Base-by-base conservation (phyloP, 768 basidiomycete genomes). In the Tephrocybe sp. region DNA sequence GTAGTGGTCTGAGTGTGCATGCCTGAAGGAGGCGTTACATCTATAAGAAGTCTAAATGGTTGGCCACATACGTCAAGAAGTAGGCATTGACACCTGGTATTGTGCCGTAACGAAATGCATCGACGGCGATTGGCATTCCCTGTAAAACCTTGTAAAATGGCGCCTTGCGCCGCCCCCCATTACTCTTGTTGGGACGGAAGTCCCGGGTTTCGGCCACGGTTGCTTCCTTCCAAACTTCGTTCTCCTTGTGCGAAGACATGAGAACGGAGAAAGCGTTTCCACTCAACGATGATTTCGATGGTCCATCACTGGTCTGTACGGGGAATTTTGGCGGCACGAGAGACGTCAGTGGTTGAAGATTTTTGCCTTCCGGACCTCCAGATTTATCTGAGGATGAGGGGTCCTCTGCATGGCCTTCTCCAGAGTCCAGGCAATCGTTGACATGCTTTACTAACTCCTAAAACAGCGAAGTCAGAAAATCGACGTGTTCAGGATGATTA, bases 81-180 rank as follows among this genome's bases (percentile, higher is more conserved):
- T 98, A 98, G 0, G 94, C 90, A 24, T 82, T 89, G 21, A 98
- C 82, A 9, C 83, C 84, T 5, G 95, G 94, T 41, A 99, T 94
- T 22, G 77, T 75, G 5, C 96, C 97, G 64, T 98, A 99, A 30
- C 87, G 82, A 69, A 99, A 99, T 1, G 95, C 97, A 63, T 99
- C 97, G 0, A 99, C 97, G 13, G 96, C 93, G 21, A 99, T 89
- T 8, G 95, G 93, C 94, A 98, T 97, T 1, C 97, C 96, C 59
- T 92, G 89, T 57, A 98, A 64, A 19, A 93, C 80, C 70, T 98
- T 99, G 71, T 96, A 98, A 64, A 98, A 98, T 0, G 97, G 97
- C 0, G 94, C 92, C 50, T 81, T 84, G 51, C 89, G 73, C 24
- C 89, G 77, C 25, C 73, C 70, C 24, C 75, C 74, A 30, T 75